phyloP scores from a whole-genome alignment of 2,329 filamentous ascomycete genomes.

The Clarireedia homoeocarpa region DNA sequence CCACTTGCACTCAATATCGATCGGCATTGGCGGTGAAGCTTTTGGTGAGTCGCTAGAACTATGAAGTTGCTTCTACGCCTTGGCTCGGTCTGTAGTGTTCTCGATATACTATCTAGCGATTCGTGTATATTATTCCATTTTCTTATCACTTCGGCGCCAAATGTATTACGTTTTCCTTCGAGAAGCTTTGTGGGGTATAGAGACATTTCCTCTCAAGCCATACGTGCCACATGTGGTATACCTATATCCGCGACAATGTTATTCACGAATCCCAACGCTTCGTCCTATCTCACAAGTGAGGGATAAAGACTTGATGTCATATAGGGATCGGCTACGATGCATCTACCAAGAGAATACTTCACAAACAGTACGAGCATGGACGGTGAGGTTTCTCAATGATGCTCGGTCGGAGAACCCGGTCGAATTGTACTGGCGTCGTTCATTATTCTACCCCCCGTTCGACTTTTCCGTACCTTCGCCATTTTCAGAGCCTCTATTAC shows the following conservation, averaged over 20 bases:
- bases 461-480: background rate
- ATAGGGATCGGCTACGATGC: background rate
- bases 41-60: background rate
- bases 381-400: background rate
- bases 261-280: background rate
- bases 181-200: background rate
- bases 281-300: slow-evolving; percentile 2
- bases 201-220: background rate
- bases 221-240: slow-evolving; percentile 2
- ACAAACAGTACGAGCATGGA: background rate
- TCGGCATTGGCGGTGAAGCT: slow-evolving; percentile 9
- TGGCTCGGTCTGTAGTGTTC: slow-evolving; percentile 2
- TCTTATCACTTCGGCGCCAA: background rate
- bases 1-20: slow-evolving; percentile 2
- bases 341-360: background rate
- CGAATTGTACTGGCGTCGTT: background rate
- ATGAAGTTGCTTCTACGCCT: background rate
- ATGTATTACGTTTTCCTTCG: background rate
- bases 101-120: background rate
- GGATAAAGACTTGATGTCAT: background rate
- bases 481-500: background rate
- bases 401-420: background rate
- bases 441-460: background rate
- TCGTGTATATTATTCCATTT: background rate
- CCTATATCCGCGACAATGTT: background rate